These are phyloP conservation scores for Cardamine chenopodiifolia DNA, from an alignment of 345 rosid genomes.

Conservation along the genomic window DNA sequence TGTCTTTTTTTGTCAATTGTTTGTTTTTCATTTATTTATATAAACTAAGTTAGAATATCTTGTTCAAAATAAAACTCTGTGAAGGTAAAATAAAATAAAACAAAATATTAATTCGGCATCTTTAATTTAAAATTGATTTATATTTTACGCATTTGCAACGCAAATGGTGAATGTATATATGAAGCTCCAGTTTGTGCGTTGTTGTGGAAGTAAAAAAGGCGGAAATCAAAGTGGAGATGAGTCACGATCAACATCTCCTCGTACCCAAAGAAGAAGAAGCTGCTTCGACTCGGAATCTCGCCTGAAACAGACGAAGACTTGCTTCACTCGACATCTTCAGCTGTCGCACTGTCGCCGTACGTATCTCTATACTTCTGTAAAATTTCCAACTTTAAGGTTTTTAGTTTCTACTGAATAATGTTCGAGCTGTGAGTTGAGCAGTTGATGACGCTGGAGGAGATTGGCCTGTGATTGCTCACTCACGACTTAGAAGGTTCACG, in stretches of 20 bases:
- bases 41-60: too few species aligned
- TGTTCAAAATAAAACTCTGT: too few species aligned
- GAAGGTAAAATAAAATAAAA: too few species aligned
- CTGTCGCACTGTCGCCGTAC: conserved; percentile 82
- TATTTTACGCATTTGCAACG: background rate
- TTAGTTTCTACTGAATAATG: background rate
- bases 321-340: conserved; percentile 87
- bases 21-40: too few species aligned
- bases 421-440: conserved; percentile 15
- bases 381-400: background rate
- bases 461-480: conserved; percentile 76
- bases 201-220: conserved; percentile 45
- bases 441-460: conserved; percentile 96
- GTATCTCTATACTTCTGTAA: conserved; percentile 5
- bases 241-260: conserved; percentile 45
- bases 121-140: too few species aligned
- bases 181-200: background rate
- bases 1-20: too few species aligned
- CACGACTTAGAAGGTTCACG: background rate
- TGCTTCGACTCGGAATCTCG: conserved; percentile 33
- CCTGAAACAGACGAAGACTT: conserved; percentile 48
- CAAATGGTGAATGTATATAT: background rate
- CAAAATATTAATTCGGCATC: too few species aligned
- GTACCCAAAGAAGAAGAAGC: conserved; percentile 37
- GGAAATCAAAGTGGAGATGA: conserved; percentile 52